A percentile compares a stretch with the other conserved stretches of the same genome.
phyloP scores from a whole-genome alignment of 108 stramenopile genomes.

The Epithemia pelagica region DNA sequence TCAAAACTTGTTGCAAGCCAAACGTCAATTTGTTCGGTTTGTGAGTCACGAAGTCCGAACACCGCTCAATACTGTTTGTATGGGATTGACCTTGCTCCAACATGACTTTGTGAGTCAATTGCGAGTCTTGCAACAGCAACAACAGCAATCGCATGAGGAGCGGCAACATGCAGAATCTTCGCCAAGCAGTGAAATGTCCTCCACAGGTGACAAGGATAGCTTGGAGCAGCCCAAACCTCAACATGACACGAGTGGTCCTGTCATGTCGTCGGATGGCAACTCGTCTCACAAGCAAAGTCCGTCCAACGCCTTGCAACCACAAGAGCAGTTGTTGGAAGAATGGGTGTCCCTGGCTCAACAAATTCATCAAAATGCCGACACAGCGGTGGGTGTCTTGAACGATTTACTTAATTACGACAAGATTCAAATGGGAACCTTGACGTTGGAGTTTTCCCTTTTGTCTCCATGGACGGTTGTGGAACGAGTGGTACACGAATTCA shows the following conservation, averaged over 20 bases:
- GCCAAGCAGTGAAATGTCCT: not conserved
- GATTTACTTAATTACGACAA: constrained; percentile 25
- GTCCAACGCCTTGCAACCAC: not conserved
- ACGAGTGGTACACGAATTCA: constrained; percentile 8
- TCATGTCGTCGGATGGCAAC: not conserved
- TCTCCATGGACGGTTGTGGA: constrained; percentile 5
- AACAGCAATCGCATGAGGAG: constrained; percentile 1
- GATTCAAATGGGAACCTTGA: constrained; percentile 17
- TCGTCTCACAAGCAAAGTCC: not conserved
- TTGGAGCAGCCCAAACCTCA: not conserved
- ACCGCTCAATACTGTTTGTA: constrained; percentile 42
- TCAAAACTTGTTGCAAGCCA: constrained; percentile 19
- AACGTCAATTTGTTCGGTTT: constrained; percentile 39
- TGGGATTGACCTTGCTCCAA: constrained; percentile 37
- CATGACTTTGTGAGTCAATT: constrained; percentile 14
- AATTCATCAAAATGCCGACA: constrained; percentile 3
- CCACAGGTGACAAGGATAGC: constrained; percentile 4
- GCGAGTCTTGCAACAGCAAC: constrained; percentile 6
- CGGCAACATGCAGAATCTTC: constrained; percentile 22
- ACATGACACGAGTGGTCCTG: constrained; percentile 13
- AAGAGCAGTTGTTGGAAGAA: constrained; percentile 1
- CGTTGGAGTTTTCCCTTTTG: constrained; percentile 7
- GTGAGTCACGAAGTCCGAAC: constrained; percentile 49
- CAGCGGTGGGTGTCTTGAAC: constrained; percentile 14
- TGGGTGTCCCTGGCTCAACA: constrained; percentile 9